These are phyloP conservation scores for Rossbeevera mucosa DNA, from an alignment of 768 basidiomycete genomes.

Conservation along the genomic window DNA sequence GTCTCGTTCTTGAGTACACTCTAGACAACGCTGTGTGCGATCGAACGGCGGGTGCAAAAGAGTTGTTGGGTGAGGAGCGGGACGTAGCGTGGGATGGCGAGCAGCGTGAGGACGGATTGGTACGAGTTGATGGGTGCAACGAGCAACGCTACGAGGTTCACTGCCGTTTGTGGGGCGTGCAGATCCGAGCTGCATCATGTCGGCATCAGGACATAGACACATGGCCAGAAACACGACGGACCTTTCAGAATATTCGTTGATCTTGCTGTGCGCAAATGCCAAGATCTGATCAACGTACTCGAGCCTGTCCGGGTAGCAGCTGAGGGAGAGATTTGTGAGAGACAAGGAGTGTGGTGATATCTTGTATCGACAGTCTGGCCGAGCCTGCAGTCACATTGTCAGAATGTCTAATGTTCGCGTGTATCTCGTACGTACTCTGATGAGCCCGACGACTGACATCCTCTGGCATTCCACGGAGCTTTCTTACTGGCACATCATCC, in stretches of 20 bases:
- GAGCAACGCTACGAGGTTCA: slow-evolving; percentile 87
- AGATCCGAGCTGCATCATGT: slow-evolving; percentile 65
- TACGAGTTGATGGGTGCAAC: slow-evolving; percentile 95
- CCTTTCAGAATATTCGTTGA: slow-evolving; percentile 81
- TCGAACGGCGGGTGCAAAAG: slow-evolving; percentile 84
- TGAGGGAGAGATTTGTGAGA: slow-evolving; percentile 86
- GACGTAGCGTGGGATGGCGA: slow-evolving; percentile 88
- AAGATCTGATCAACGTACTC: slow-evolving; percentile 98
- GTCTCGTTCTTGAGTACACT: slow-evolving; percentile 97
- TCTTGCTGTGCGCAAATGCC: slow-evolving; percentile 77
- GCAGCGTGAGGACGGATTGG: slow-evolving; percentile 92
- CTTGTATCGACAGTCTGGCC: slow-evolving; percentile 97
- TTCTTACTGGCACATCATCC: slow-evolving; percentile 55
- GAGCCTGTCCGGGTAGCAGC: slow-evolving; percentile 94
- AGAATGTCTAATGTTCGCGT: not conserved
- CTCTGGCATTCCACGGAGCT: slow-evolving; percentile 94
- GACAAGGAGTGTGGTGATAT: slow-evolving; percentile 92
- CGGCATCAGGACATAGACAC: slow-evolving; percentile 30
- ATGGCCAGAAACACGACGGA: slow-evolving; percentile 26
- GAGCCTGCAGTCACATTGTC: slow-evolving; percentile 54
- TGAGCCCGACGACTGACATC: slow-evolving; percentile 89
- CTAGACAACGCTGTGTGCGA: slow-evolving; percentile 92
- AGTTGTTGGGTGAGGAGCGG: slow-evolving; percentile 82
- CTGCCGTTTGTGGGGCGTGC: slow-evolving; percentile 79
- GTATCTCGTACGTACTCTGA: slow-evolving; percentile 61